phyloP scores from a whole-genome alignment of 1,139 yeast species.

The Suhomyces atakaporum region DNA sequence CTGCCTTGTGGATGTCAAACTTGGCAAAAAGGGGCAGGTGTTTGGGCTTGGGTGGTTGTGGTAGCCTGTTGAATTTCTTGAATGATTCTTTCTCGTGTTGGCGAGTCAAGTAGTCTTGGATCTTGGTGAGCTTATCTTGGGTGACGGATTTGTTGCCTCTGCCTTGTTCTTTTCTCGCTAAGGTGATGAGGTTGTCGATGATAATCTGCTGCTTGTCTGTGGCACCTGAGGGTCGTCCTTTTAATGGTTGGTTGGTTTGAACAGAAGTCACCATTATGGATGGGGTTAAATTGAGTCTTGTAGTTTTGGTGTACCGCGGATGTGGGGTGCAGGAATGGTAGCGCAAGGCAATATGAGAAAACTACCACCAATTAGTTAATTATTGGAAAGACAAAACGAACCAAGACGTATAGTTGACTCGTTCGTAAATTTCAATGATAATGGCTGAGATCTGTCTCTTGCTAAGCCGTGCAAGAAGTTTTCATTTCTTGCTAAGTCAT shows the following conservation, averaged over 20 bases:
- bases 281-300: constrained; percentile 1
- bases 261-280: constrained; percentile 11
- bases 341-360: too few relatives aligned
- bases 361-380: too few relatives aligned
- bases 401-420: too few relatives aligned
- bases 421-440: too few relatives aligned
- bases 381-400: too few relatives aligned
- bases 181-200: constrained; percentile 21
- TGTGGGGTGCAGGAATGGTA: background rate
- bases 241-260: constrained; percentile 2
- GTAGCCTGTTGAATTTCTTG: constrained; percentile 12
- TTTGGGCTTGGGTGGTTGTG: constrained; percentile 20
- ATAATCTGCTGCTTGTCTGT: constrained; percentile 17
- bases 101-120: constrained; percentile 15
- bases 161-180: constrained; percentile 25
- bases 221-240: constrained; percentile 2
- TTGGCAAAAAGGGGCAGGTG: constrained; percentile 21
- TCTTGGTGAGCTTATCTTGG: constrained; percentile 22
- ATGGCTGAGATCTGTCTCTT: too few relatives aligned
- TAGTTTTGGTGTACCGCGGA: constrained; percentile 6
- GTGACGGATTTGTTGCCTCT: constrained; percentile 27
- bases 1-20: constrained; percentile 16
- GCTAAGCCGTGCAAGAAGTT: too few relatives aligned
- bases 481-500: too few relatives aligned
- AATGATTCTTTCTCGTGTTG: constrained; percentile 6